Evolutionary conservation across 1,284 basidiomycete genomes (phyloP), one percentile per base, ranked within the genome.

Genomic region (Pterula multifida): DNA sequence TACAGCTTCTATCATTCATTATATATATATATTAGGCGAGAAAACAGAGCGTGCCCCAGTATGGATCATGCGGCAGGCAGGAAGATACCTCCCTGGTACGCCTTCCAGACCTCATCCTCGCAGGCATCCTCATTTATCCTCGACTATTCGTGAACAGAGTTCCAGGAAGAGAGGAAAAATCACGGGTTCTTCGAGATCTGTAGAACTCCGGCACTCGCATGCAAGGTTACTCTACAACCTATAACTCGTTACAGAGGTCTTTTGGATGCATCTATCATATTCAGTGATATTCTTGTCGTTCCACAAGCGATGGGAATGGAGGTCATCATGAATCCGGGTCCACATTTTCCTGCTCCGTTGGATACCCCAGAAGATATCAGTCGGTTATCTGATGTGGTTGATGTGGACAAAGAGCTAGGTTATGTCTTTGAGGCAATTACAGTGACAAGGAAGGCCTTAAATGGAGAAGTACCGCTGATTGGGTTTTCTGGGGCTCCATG

Each of bases 51-150:
- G 90, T 52, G 91, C 95, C 2, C 95, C 95, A 12, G 92, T 96
- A 54, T 99, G 95, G 95, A 89, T 98, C 54, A 99, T 99, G 95
- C 80, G 96, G 26, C 95, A 99, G 65, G 96, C 96, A 19, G 94
- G 95, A 45, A 78, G 94, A 50, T 96, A 96, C 68, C 79, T 97
- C 48, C 93, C 93, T 66, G 93, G 91, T 91, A 60, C 66, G 73
- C 66, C 50, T 24, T 42, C 36, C 17, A 52, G 24, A 22, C 48
- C 48, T 39, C 26, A 12, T 15, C 28, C 15, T 32, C 28, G 15
- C 15, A 6, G 28, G 15, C 6, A 32, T 32, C 6, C 28, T 6
- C 28, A 6, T 32, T 6, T 32, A 32, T 15, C 28, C 15, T 15
- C 15, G 28, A 32, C 28, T 6, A 45, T 48, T 32, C 19, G 15